Base-by-base conservation (phyloP, 2,329 filamentous ascomycete genomes). In the Sordariomycetes sp. region DNA sequence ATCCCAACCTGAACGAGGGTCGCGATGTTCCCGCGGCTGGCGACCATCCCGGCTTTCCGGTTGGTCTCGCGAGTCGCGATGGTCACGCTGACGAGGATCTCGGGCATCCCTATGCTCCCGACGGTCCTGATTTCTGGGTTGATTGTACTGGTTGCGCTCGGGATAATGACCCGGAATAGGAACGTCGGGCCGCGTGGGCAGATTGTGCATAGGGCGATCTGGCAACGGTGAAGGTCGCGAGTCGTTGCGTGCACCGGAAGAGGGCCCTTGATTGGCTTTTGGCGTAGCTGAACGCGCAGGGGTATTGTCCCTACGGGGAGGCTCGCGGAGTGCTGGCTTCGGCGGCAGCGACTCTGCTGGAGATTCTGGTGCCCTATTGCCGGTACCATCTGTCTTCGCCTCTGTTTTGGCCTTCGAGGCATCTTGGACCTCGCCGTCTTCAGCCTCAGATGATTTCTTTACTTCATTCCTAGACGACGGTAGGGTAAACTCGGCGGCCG, bases 391-490 rank as follows among this genome's bases (percentile, higher is more conserved):
- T 5, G 29, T n/a, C 25, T 34, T n/a, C 25, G 25, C 25, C n/a
- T 14, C n/a, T n/a, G n/a, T n/a, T n/a, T n/a, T 36, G 19, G 34
- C 9, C 32, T 50, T 75, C 8, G 26, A 7, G 21, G 61, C 64
- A 45, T 85, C 81, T 41, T 77, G 73, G 17, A 85, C 79, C 51
- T 86, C 82, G 15, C 82, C 82, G 48, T 86, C 82, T 51, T 86
- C 82, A 34, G 75, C 72, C 40, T 80, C 76, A n/a, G 10, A 21
- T 14, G 15, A 16, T 5, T 19, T 6, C 14, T 16, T 14, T 10
- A 11, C 9, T 30, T 45, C 46, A 39, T 55, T 64, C 64, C 56
- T 57, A 38, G 55, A 42, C 16, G 54, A 45, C 32, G 58, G 50
- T 5, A 80, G 75, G 47, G 75, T 80, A 54, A 85, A 86, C 21